Evolutionary conservation across 1,139 yeast species (phyloP), one percentile per base, ranked within the genome.

Genomic region (Lodderomyces jiufengensis): DNA sequence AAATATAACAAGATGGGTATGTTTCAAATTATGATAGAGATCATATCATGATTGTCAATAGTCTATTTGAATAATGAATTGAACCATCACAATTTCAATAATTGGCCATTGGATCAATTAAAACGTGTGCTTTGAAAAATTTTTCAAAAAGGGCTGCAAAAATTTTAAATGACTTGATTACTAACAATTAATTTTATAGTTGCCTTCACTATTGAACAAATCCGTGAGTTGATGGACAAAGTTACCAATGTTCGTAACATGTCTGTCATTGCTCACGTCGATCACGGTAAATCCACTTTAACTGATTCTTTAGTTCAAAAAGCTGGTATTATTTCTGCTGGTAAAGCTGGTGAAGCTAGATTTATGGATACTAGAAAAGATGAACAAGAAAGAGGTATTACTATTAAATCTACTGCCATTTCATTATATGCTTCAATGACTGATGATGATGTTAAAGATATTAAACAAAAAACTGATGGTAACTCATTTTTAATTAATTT

Each of bases 251-350:
- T 92, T 67, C 96, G 98, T 81, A 92, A 92, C 95, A 92, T 92
- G 95, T 92, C 97, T 74, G 98, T 92, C 75, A 92, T 92, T 83
- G 98, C 98, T 68, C 98, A 92, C 85, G 97, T 92, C 84, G 98
- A 92, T 82, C 98, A 92, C 82, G 98, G 98, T 78, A 92, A 92
- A 76, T 88, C 97, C 55, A 92, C 98, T 62, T 83, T 92, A 74
- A 88, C 98, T 71, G 98, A 92, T 76, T 90, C 97, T 53, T 84
- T 92, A 69, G 97, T 92, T 61, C 97, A 90, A 79, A 84, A 83
- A 66, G 97, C 98, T 57, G 98, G 98, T 86, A 92, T 92, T 70
- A 92, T 92, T 64, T 92, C 98, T 43, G 97, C 97, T 63, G 97
- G 96, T 65, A 88, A 87, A 80, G 97, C 97, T 52, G 98, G 98